phyloP scores from a whole-genome alignment of 768 basidiomycete species.

The Suillus cothurnatus region DNA sequence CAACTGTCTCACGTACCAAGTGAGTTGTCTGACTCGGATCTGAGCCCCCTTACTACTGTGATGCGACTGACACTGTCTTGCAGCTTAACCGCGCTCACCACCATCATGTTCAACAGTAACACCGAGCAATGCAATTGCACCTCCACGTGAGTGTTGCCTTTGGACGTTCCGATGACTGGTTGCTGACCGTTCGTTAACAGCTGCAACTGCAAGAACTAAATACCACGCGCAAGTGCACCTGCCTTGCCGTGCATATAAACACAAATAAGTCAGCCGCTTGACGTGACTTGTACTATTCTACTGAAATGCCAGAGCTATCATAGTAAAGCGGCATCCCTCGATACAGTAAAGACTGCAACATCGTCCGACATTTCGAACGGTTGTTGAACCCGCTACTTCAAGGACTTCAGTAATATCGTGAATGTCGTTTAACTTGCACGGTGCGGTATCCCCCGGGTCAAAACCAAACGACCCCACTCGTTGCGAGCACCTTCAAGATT shows the following conservation, averaged over 20 bases:
- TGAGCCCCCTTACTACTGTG: background rate
- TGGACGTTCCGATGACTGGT: background rate
- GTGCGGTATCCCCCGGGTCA: too few relatives aligned
- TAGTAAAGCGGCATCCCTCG: background rate
- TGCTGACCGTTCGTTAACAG: background rate
- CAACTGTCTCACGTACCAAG: background rate
- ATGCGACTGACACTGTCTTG: background rate
- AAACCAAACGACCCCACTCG: too few relatives aligned
- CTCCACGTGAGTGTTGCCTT: slow-evolving; percentile 7
- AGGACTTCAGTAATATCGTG: too few relatives aligned
- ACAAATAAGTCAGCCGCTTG: background rate
- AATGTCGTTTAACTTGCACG: too few relatives aligned
- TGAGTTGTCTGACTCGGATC: background rate
- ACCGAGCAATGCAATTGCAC: slow-evolving; percentile 3
- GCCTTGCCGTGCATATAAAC: background rate
- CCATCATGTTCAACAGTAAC: background rate
- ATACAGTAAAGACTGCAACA: background rate
- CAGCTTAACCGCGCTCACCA: background rate
- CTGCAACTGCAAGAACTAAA: slow-evolving; percentile 8
- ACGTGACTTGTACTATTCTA: background rate
- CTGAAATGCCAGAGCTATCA: background rate
- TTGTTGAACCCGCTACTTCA: too few relatives aligned
- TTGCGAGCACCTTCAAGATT: too few relatives aligned
- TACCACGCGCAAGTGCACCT: background rate
- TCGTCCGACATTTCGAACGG: background rate